Evolutionary conservation across 1,139 yeast species (phyloP).

Genomic region (Yamadazyma siamensis): DNA sequence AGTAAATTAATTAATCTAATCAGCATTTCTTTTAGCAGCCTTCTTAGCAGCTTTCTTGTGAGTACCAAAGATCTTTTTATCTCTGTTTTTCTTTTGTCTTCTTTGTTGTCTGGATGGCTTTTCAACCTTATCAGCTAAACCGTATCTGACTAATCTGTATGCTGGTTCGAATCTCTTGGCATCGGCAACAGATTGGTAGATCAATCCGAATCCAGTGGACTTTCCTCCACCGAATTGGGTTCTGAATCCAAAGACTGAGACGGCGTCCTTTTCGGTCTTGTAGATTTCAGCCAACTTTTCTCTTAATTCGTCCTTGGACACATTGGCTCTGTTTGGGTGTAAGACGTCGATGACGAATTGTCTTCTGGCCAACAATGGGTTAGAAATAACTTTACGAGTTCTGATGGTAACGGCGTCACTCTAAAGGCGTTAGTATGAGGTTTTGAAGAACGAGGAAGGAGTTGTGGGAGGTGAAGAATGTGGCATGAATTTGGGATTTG

Average conservation of each 20-base stretch:
- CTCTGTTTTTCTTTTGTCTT: slow-evolving; percentile 99
- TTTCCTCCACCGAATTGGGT: slow-evolving; percentile 99
- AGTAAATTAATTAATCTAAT: slow-evolving; percentile 24
- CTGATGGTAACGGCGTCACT: slow-evolving; percentile 99
- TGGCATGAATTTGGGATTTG: neutral
- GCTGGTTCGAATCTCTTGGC: slow-evolving; percentile 99
- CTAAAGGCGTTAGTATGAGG: slow-evolving; percentile 42
- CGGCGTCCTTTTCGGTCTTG: slow-evolving; percentile 98
- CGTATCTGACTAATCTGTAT: slow-evolving; percentile 99
- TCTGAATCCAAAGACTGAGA: slow-evolving; percentile 98
- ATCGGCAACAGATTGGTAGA: slow-evolving; percentile 97
- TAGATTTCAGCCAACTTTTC: slow-evolving; percentile 94
- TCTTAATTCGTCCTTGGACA: slow-evolving; percentile 98
- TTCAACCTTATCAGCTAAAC: slow-evolving; percentile 93
- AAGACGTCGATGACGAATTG: slow-evolving; percentile 99
- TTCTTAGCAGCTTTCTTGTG: slow-evolving; percentile 92
- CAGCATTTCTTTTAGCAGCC: slow-evolving; percentile 70
- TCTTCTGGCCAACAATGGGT: slow-evolving; percentile 99
- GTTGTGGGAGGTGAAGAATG: neutral
- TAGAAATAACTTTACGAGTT: slow-evolving; percentile 99
- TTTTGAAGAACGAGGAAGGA: too few species aligned
- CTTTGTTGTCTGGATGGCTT: slow-evolving; percentile 99
- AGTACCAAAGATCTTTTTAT: slow-evolving; percentile 98
- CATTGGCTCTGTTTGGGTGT: slow-evolving; percentile 99
- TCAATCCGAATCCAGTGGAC: slow-evolving; percentile 98